Base-by-base conservation (phyloP, 2,329 filamentous ascomycete genomes). In the Beauveria brongniartii region DNA sequence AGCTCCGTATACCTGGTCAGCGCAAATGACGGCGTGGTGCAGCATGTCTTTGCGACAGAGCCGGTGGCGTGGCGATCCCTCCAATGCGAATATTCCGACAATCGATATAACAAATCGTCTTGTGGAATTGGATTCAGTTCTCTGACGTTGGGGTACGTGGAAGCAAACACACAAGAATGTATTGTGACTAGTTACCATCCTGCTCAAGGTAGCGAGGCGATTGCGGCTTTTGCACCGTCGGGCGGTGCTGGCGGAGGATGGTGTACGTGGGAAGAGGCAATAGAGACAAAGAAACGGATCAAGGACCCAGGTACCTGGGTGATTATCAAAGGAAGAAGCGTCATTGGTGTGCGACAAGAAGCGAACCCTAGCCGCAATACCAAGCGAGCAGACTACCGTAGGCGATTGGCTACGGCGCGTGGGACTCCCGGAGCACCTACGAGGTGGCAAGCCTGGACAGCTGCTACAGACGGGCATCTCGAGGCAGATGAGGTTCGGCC, bases 291-390 rank as follows among this genome's bases (percentile, higher is more conserved):
- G 44, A 79, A 81, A 52, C 78, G 75, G 9, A 77, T 91, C 8
- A 72, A 78, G n/a, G 81, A 86, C 43, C 86, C 86, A 0, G 88
- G 88, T 0, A 70, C 75, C 0, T 91, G 88, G 88, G 82, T 86
- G 63, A 75, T 83, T 1, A 75, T 89, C 7, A 77, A 79, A 0
- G 80, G 80, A 37, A 83, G 85, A 0, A 82, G 82, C 59, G 75
- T 90, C 10, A 75, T 90, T 0, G 88, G 89, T 0, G 76, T 91
- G 14, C 78, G 87, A 34, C 81, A 73, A 64, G 77, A 76, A 64
- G 66, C 66, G 22, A 66, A 28, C 5, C 3, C 67, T 14, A 52
- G 44, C 56, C 24, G 43, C 26, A 37, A 18, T 16, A 30, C 44
- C 12, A 51, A 41, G 40, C 46, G 14, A 22, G 14, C 12, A 34